These are phyloP conservation scores for Blepharisma japonicum DNA, from an alignment of 73 alveolate species.

Conservation along the genomic window DNA sequence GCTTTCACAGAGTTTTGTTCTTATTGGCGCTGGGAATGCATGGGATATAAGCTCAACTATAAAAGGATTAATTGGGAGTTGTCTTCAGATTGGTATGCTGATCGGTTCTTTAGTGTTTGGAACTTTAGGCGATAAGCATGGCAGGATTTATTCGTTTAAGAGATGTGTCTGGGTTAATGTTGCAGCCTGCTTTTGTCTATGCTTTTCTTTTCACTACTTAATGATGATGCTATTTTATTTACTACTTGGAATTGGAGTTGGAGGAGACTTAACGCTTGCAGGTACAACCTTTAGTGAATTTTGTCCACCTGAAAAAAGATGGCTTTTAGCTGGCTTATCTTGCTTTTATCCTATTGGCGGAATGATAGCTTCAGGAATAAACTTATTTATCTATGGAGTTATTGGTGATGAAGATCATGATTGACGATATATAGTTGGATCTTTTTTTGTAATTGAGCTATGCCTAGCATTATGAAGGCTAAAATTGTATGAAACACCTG, in stretches of 20 bases:
- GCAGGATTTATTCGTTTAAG: background rate
- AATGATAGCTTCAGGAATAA: background rate
- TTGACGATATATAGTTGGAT: background rate
- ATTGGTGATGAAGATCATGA: background rate
- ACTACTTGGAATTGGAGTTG: background rate
- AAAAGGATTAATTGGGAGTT: background rate
- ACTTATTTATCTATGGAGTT: background rate
- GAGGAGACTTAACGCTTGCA: background rate
- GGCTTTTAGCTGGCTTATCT: background rate
- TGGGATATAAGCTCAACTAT: background rate
- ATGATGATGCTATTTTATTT: background rate
- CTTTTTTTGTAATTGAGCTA: background rate
- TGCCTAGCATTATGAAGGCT: background rate
- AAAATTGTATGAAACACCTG: no score
- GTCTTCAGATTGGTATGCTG: background rate
- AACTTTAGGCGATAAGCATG: background rate
- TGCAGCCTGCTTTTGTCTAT: background rate
- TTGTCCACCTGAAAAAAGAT: background rate
- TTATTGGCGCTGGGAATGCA: background rate
- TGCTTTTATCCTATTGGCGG: background rate
- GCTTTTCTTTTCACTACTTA: background rate
- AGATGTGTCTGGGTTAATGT: background rate
- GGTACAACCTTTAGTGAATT: background rate
- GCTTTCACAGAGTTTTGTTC: background rate
- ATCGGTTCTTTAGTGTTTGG: background rate